Base-by-base conservation (phyloP, 257 asterid species). In the Jacaranda copaia region DNA sequence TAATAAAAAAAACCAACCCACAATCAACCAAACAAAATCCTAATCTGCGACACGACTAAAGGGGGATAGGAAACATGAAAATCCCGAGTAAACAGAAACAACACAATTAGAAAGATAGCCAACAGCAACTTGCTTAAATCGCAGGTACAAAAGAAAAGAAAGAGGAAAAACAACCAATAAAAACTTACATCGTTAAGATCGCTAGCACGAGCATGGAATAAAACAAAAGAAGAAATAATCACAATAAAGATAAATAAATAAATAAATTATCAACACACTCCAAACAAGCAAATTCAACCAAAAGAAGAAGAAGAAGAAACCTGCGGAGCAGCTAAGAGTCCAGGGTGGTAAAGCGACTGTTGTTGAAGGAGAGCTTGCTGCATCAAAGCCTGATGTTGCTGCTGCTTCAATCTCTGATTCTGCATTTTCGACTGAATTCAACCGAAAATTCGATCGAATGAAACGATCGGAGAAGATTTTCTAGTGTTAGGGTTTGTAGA, bases 291-390 rank as follows among this genome's bases (percentile, higher is more conserved):
- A 35, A 67, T 1, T n/a, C 43, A 46, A 45, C 35, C 49, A 52
- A 16, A 19, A 69, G 8, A 20, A 2, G 25, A 56, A 53, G 15
- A 36, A 68, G 43, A 18, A 12, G 2, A 77, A 78, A 94, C 99
- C 99, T 91, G 99, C 16, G 99, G 96, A 79, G 97, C 88, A 80
- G 99, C 97, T 87, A 94, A 75, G 55, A 92, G 90, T 74, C 96
- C 99, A 62, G 98, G 98, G 67, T 92, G 98, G 72, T 94, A 94
- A 15, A 94, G 87, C 73, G 99, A 87, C 83, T 88, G 99, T 65
- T 92, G 99, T 62, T 94, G 99, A 87, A 94, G 91, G 75, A 94
- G 90, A 77, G 97, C 98, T 82, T 94, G 98, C 81, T 92, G 98
- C 96, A 94, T 92, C 93, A 94, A 77, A 63, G 96, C 97, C 78